A percentile compares a stretch with the other conserved stretches of the same genome.
Evolutionary conservation across 805 yeast species (phyloP).

Genomic region (Debaryomyces hansenii): DNA sequence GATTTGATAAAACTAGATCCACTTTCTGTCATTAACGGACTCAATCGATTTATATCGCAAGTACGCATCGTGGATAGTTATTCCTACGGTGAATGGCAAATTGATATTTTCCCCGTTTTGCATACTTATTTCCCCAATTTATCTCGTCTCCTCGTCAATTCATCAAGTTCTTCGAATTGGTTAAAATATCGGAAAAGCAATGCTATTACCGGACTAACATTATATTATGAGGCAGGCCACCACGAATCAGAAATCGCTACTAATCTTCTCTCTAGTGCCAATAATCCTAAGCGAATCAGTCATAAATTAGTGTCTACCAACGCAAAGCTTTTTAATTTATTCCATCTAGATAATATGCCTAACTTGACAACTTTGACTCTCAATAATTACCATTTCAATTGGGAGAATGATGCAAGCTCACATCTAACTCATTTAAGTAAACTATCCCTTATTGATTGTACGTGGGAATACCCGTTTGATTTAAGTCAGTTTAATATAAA

Average conservation of each 20-base stretch:
- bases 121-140: constrained; percentile 22
- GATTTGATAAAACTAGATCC: constrained; percentile 12
- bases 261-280: neutral
- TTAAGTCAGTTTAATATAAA: constrained; percentile 33
- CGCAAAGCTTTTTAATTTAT: constrained; percentile 40
- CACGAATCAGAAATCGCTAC: constrained; percentile 8
- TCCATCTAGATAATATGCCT: constrained; percentile 41
- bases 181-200: constrained; percentile 31
- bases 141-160: constrained; percentile 24
- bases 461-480: constrained; percentile 59
- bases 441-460: constrained; percentile 43
- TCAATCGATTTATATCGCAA: constrained; percentile 15
- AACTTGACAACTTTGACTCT: constrained; percentile 34
- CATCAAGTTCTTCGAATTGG: constrained; percentile 42
- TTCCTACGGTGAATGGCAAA: constrained; percentile 38
- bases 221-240: constrained; percentile 25
- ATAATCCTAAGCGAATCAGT: constrained; percentile 18
- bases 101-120: constrained; percentile 20
- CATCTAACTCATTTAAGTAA: constrained; percentile 16
- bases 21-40: constrained; percentile 5
- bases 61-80: constrained; percentile 30
- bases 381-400: constrained; percentile 42
- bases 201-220: constrained; percentile 18
- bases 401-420: constrained; percentile 29
- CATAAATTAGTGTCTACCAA: constrained; percentile 8